Evolutionary conservation across 352 stramenopile genomes (phyloP), one percentile per base, ranked within the genome.

Genomic region (Phytophthora pisi): DNA sequence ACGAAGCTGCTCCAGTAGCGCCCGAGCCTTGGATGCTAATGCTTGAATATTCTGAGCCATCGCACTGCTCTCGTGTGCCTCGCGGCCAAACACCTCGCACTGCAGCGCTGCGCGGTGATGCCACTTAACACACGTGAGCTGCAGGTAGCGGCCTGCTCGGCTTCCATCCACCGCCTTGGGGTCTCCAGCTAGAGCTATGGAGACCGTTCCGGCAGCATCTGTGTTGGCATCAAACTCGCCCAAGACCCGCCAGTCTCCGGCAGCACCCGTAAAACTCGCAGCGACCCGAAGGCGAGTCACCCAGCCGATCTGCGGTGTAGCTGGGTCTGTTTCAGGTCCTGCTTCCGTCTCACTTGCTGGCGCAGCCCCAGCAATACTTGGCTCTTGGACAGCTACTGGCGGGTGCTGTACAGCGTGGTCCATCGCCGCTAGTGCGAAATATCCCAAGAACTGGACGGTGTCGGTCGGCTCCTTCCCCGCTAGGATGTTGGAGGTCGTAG

Each of bases 391-490:
- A n/a, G 30, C n/a, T 10, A 11, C n/a, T 45, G 54, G 56, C 16
- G 66, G 66, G 20, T 84, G 40, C 10, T 76, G 64, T 26, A 89
- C 71, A 18, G 62, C 72, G 63, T 88, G 81, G 30, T 89, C 74
- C 24, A 92, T 76, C 1, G 86, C 81, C 45, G 79, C 78, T 5
- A 92, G 59, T 0, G 72, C 74, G 16, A 94, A 82, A 58, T 77
- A 92, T 24, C 75, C 76, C n/a, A 96, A 51, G 40, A 94, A 92
- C 47, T 91, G 81, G 13, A 96, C 74, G 6, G 88, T 96, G 49
- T 94, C 84, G 30, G 68, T 76, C 0, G 85, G 74, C 18, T 96
- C 85, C 55, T 94, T 94, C 4, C 86, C 88, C 13, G 88, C 82
- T 15, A 93, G 55, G 31, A 94, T 93, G 38, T 94, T 94, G 0